Evolutionary conservation across 2,329 filamentous ascomycete species (phyloP).

Genomic region (Bipolaris victoriae): DNA sequence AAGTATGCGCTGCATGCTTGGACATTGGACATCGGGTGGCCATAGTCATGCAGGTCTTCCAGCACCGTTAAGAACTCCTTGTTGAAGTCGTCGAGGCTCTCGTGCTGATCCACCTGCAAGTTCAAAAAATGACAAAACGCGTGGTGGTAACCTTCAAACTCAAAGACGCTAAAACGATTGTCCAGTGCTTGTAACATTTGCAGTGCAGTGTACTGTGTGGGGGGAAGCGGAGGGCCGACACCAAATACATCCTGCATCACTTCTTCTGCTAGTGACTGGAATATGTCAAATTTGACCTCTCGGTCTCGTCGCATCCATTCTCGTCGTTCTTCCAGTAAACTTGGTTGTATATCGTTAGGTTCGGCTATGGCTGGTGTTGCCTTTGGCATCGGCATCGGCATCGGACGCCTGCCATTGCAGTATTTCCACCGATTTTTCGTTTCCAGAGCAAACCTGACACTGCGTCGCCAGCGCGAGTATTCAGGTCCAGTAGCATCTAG

Average conservation of each 20-base stretch:
- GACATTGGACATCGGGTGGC: slow-evolving; percentile 40
- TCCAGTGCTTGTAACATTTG: slow-evolving; percentile 44
- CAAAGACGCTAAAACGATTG: slow-evolving; percentile 35
- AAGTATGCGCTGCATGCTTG: slow-evolving; percentile 49
- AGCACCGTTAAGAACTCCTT: slow-evolving; percentile 40
- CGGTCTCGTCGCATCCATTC: slow-evolving; percentile 46
- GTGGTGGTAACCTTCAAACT: slow-evolving; percentile 47
- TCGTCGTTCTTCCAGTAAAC: slow-evolving; percentile 43
- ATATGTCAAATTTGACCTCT: slow-evolving; percentile 47
- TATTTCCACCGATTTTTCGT: slow-evolving; percentile 43
- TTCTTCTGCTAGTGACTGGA: slow-evolving; percentile 45
- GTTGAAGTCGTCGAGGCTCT: slow-evolving; percentile 44
- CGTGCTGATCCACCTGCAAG: slow-evolving; percentile 45
- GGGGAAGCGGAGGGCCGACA: slow-evolving; percentile 43
- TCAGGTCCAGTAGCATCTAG: slow-evolving; percentile 38
- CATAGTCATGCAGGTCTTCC: slow-evolving; percentile 44
- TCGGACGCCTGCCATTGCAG: slow-evolving; percentile 39
- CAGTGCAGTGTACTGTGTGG: slow-evolving; percentile 38
- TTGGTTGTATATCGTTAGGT: slow-evolving; percentile 34
- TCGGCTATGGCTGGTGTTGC: slow-evolving; percentile 25
- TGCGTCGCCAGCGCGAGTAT: slow-evolving; percentile 43
- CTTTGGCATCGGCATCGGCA: slow-evolving; percentile 49
- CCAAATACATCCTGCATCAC: slow-evolving; percentile 48
- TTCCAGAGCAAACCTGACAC: slow-evolving; percentile 39
- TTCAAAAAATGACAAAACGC: slow-evolving; percentile 48